A percentile compares a stretch with the other conserved stretches of the same genome.
Evolutionary conservation across 768 basidiomycete species (phyloP).

Genomic region (Boletus tylopilopsis): DNA sequence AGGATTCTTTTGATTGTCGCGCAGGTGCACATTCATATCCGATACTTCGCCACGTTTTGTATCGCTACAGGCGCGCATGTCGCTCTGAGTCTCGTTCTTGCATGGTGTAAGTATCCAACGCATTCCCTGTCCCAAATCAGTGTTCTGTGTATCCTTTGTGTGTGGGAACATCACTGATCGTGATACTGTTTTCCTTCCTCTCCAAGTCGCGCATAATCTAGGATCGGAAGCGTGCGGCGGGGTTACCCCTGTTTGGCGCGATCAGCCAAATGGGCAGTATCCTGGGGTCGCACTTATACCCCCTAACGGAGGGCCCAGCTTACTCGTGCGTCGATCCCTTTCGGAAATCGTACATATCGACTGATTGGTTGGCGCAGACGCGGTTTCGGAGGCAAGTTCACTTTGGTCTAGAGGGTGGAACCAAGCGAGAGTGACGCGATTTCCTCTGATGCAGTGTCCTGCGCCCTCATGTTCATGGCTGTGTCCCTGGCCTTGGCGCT

Average conservation of each 20-base stretch:
- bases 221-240: conserved; percentile 43
- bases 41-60: conserved; percentile 46
- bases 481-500: conserved; percentile 18
- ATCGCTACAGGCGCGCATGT: conserved; percentile 45
- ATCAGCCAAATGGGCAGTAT: conserved; percentile 43
- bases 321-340: conserved; percentile 29
- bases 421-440: background rate
- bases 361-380: conserved; percentile 4
- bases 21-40: conserved; percentile 30
- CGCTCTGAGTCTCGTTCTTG: conserved; percentile 41
- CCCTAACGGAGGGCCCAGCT: conserved; percentile 36
- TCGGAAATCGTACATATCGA: background rate
- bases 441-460: conserved; percentile 9
- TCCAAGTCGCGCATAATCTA: conserved; percentile 38
- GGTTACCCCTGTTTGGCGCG: conserved; percentile 39
- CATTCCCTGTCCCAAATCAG: background rate
- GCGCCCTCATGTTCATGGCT: conserved; percentile 23
- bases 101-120: conserved; percentile 40
- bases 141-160: background rate
- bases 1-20: conserved; percentile 34
- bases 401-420: background rate
- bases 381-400: conserved; percentile 15
- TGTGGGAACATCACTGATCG: background rate
- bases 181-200: background rate
- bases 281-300: conserved; percentile 41